Conservation (phyloP, 176 grass and related monocot species). For the Rhynchospora pubera region DNA sequence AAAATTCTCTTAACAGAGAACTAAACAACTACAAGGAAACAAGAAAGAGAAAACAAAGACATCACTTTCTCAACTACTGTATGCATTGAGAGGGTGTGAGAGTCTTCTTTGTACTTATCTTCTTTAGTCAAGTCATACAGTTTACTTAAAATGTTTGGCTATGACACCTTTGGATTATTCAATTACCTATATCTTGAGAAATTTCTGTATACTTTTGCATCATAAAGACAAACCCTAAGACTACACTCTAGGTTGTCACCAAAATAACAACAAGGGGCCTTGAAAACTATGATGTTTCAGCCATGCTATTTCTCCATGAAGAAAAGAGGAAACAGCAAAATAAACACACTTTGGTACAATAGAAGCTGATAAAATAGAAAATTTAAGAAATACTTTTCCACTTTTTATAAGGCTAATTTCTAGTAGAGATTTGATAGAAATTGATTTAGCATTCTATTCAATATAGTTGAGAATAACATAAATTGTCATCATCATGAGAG, state of each 20-base stretch:
- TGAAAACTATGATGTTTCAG: neutral
- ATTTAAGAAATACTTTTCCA: neutral
- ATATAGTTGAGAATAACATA: neutral
- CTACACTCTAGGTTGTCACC: neutral
- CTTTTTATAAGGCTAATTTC: neutral
- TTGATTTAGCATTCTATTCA: neutral
- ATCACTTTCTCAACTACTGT: neutral
- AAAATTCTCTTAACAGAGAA: neutral
- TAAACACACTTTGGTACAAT: neutral
- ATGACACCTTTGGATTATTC: neutral
- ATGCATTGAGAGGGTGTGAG: neutral
- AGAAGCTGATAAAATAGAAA: neutral
- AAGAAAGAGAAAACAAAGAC: neutral
- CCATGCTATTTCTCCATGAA: neutral
- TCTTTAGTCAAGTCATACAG: neutral
- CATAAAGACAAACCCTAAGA: neutral
- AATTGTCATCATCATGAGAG: neutral
- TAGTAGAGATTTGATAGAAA: neutral
- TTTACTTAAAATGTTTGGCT: neutral
- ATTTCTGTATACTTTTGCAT: neutral
- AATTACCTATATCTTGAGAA: neutral
- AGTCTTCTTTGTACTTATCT: slow-evolving; percentile 7
- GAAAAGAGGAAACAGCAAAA: neutral
- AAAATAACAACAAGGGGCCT: neutral
- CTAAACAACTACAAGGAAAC: neutral